Base-by-base conservation (phyloP, 805 yeast genomes). In the Wickerhamiella brachini region DNA sequence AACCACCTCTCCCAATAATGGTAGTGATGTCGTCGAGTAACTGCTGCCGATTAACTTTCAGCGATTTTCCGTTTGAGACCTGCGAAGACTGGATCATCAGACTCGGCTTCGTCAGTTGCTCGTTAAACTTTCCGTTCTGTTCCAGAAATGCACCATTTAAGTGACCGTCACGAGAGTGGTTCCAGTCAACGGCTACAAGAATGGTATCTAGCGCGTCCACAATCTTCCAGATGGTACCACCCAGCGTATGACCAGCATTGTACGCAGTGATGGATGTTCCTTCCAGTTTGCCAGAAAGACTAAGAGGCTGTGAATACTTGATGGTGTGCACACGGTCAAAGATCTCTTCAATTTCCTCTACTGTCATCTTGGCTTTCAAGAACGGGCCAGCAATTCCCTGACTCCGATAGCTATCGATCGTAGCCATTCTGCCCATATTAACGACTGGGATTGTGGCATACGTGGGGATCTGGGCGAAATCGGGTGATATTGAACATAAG, bases 121-220 rank as follows among this genome's bases (percentile, higher is more conserved):
- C 75, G 0, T 85, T 73, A n/a, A 79, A 68, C 1, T 87, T 77
- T 10, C 88, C 87, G 26, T 73, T 70, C 1, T 60, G 51, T 47
- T 78, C 78, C 41, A 81, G 62, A 18, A 85, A 73, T 3, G 93
- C 84, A 26, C 88, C 81, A 55, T 82, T 83, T 49, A 93, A 68
- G 58, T 88, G 88, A 0, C 85, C 76, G 62, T 90, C 97, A 56
- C 80, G 80, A 1, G 97, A 81, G 63, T 93, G 97, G 64, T 89
- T 90, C 97, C 97, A 93, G 45, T 84, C 79, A 1, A 93, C 88
- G 0, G 95, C 95, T 65, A 87, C 86, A 2, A 90, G 71, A n/a
- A 89, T 69, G 55, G 82, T 82, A 57, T 90, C 97, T 17, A 81
- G 76, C 54, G 83, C 80, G 51, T 81, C 80, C 45, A 76, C 74